Conservation (phyloP, 2,329 filamentous ascomycete species). For the Nothopassalora personata region DNA sequence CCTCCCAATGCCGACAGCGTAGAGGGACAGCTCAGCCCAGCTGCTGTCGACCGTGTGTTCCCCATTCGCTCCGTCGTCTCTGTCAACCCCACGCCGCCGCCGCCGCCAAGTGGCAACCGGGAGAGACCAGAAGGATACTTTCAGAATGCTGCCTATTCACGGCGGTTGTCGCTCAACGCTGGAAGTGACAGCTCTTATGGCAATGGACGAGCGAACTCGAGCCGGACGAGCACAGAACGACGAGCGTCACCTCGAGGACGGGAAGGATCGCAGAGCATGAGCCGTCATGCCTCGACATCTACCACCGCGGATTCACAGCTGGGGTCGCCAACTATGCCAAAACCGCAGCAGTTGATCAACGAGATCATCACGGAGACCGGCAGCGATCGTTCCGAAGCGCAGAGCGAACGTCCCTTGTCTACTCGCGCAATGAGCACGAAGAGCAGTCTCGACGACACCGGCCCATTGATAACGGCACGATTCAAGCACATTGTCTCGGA, state of each 20-base stretch:
- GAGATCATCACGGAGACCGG: constrained; percentile 19
- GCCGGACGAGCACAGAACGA: constrained; percentile 11
- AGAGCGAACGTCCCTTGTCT: constrained; percentile 26
- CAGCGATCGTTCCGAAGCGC: constrained; percentile 13
- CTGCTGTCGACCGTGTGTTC: constrained; percentile 60
- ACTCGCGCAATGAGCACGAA: constrained; percentile 28
- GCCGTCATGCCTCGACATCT: constrained; percentile 15
- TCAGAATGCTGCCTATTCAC: constrained; percentile 20
- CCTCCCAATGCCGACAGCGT: constrained; percentile 1
- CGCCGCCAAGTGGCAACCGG: constrained; percentile 27
- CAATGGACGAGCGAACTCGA: background rate
- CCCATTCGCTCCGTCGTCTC: constrained; percentile 77
- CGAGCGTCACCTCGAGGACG: background rate
- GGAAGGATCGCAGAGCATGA: background rate
- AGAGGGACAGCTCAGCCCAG: constrained; percentile 36
- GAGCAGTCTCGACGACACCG: constrained; percentile 39
- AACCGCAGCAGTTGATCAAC: constrained; percentile 15
- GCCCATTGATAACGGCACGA: constrained; percentile 59
- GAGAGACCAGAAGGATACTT: constrained; percentile 35
- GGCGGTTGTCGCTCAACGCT: constrained; percentile 14
- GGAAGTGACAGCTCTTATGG: background rate
- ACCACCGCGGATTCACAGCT: constrained; percentile 10
- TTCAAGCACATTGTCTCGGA: constrained; percentile 75
- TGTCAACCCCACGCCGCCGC: constrained; percentile 53
- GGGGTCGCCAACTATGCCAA: background rate